phyloP scores from a whole-genome alignment of 1,139 yeast genomes.

The Suhomyces bribrorum region DNA sequence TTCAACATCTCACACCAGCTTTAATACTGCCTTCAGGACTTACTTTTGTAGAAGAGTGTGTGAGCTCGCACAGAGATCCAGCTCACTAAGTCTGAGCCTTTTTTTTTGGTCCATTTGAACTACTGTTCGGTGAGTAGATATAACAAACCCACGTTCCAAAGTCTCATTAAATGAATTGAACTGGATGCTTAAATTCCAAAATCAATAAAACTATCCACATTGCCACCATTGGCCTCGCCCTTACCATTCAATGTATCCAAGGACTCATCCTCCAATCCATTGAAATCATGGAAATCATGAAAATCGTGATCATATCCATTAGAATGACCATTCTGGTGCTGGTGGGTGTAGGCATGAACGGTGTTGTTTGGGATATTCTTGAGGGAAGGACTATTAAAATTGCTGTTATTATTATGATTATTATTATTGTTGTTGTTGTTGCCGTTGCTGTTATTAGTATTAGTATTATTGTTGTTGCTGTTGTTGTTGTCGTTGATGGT shows the following conservation, averaged over 20 bases:
- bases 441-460: not conserved
- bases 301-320: slow-evolving; percentile 8
- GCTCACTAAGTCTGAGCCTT: too few species aligned
- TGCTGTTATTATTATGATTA: slow-evolving; percentile 1
- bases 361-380: slow-evolving; percentile 3
- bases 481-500: slow-evolving; percentile 1
- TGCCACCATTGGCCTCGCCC: slow-evolving; percentile 9
- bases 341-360: slow-evolving; percentile 14
- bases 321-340: slow-evolving; percentile 9
- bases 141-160: too few species aligned
- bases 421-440: not conserved
- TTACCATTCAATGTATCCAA: not conserved
- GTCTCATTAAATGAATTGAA: too few species aligned
- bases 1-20: too few species aligned
- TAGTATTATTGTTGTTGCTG: not conserved
- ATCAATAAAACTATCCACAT: slow-evolving; percentile 19
- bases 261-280: slow-evolving; percentile 2
- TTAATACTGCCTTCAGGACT: too few species aligned
- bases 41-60: too few species aligned
- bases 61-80: too few species aligned
- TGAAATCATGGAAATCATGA: slow-evolving; percentile 7
- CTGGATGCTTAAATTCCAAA: slow-evolving; percentile 14
- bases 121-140: too few species aligned
- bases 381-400: slow-evolving; percentile 7
- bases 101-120: too few species aligned